A percentile compares a stretch with the other conserved stretches of the same genome.
Conservation (phyloP, 2,329 filamentous ascomycete species). For the Cladosporium cucumerinum region DNA sequence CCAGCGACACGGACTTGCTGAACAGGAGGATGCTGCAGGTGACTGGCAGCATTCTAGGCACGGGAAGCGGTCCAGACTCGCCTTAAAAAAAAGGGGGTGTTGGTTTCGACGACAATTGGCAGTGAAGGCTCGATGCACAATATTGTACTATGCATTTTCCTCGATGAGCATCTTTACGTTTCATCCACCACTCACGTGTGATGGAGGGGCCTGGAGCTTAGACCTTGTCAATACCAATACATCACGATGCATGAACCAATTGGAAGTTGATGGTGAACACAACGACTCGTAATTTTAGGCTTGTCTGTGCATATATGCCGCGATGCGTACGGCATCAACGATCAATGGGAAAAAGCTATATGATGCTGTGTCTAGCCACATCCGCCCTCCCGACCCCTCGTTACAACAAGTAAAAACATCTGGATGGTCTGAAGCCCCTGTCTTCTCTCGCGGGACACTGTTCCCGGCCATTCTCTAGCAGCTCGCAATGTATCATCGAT, state of each 20-base stretch:
- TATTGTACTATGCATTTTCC: neutral
- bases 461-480: neutral
- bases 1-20: slow-evolving; percentile 48
- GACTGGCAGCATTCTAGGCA: slow-evolving; percentile 38
- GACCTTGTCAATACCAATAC: neutral
- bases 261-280: neutral
- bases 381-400: neutral
- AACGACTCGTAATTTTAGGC: neutral
- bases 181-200: neutral
- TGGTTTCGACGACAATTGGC: too few relatives aligned
- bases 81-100: neutral
- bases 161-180: neutral
- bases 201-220: neutral
- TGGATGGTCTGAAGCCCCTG: neutral
- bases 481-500: neutral
- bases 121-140: neutral
- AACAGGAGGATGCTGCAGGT: slow-evolving; percentile 48
- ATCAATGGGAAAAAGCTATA: slow-evolving; percentile 1
- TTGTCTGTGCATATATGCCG: neutral
- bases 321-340: neutral
- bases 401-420: neutral
- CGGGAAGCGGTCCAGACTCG: slow-evolving; percentile 6
- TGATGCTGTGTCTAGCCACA: slow-evolving; percentile 11
- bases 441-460: neutral
- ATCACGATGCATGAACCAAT: neutral